These are phyloP conservation scores for Paracoccidioides lutzii DNA, from an alignment of 2,329 filamentous ascomycete genomes.

Conservation along the genomic window DNA sequence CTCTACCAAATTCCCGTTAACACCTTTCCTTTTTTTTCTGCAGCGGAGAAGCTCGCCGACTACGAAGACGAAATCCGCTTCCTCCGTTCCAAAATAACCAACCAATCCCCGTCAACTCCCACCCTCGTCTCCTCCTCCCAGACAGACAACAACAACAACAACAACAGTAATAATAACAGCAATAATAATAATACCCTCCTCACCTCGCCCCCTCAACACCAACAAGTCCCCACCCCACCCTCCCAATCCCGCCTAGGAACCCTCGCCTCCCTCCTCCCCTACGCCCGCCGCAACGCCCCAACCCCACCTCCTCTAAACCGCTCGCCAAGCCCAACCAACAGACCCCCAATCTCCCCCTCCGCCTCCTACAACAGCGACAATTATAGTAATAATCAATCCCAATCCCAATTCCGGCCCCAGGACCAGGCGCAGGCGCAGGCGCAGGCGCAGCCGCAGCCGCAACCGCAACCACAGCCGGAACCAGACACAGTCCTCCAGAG, in stretches of 20 bases:
- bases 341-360: constrained; percentile 1
- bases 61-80: constrained; percentile 50
- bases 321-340: constrained; percentile 7
- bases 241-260: constrained; percentile 24
- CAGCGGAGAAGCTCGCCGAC: constrained; percentile 46
- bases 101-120: constrained; percentile 15
- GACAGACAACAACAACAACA: constrained; percentile 10
- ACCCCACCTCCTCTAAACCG: constrained; percentile 12
- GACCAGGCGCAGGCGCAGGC: not conserved
- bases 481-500: constrained; percentile 33
- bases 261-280: constrained; percentile 28
- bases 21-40: not conserved
- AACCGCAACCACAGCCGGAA: constrained; percentile 2
- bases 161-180: constrained; percentile 13
- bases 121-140: constrained; percentile 18
- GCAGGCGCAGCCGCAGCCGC: constrained; percentile 6
- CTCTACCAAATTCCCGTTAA: not conserved
- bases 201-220: constrained; percentile 15
- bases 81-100: constrained; percentile 27
- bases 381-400: not conserved
- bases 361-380: constrained; percentile 5
- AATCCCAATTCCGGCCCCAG: constrained; percentile 8
- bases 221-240: constrained; percentile 16
- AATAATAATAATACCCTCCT: constrained; percentile 12
- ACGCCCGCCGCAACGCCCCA: constrained; percentile 17